phyloP scores from a whole-genome alignment of 1,284 basidiomycete genomes.

The Wallemia ichthyophaga region DNA sequence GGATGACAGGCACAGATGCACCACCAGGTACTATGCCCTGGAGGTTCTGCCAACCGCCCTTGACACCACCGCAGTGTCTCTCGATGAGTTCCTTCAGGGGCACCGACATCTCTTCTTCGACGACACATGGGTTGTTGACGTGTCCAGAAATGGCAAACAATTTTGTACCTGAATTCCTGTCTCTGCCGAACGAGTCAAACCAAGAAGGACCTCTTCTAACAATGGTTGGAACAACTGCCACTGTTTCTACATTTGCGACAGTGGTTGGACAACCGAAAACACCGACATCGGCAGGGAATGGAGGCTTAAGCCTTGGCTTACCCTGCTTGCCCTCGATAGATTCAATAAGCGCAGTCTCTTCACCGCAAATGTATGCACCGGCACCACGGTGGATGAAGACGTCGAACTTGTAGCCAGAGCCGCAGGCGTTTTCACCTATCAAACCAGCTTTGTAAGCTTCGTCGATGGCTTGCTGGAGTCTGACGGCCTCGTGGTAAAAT shows the following conservation, averaged over 20 bases:
- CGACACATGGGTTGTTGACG: slow-evolving; percentile 90
- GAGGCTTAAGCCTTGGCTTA: slow-evolving; percentile 93
- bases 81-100: slow-evolving; percentile 77
- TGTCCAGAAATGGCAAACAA: slow-evolving; percentile 85
- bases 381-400: slow-evolving; percentile 92
- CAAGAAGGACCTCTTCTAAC: slow-evolving; percentile 67
- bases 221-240: slow-evolving; percentile 88
- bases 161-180: slow-evolving; percentile 85
- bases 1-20: slow-evolving; percentile 78
- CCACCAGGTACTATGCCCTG: slow-evolving; percentile 85
- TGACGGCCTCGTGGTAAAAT: slow-evolving; percentile 79
- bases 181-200: slow-evolving; percentile 77
- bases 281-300: slow-evolving; percentile 93
- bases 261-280: slow-evolving; percentile 90
- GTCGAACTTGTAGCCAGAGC: slow-evolving; percentile 75
- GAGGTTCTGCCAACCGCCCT: slow-evolving; percentile 86
- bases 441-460: slow-evolving; percentile 83
- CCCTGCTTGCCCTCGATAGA: slow-evolving; percentile 90
- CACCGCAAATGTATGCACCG: slow-evolving; percentile 93
- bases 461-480: slow-evolving; percentile 76
- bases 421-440: slow-evolving; percentile 74
- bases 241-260: slow-evolving; percentile 94
- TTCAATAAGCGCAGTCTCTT: slow-evolving; percentile 94
- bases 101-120: slow-evolving; percentile 98
- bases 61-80: slow-evolving; percentile 82